Percentiles rank a stretch among this genome's conserved stretches.
These are phyloP conservation scores for Lecanosticta acicola DNA, from an alignment of 2,329 filamentous ascomycete species.

Conservation along the genomic window DNA sequence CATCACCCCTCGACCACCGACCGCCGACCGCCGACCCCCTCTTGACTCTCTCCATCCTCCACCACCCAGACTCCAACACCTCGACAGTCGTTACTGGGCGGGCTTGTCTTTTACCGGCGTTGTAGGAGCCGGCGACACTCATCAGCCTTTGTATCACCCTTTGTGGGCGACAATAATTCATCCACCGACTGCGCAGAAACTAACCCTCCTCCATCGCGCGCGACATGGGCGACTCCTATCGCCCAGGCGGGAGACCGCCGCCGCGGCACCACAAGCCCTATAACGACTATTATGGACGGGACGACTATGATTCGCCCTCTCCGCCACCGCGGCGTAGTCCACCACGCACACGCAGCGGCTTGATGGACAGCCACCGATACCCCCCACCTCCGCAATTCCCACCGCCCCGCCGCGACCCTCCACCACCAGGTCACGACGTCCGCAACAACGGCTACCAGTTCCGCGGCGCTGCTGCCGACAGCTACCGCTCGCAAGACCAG, in stretches of 20 bases:
- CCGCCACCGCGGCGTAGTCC: no score
- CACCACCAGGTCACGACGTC: not conserved
- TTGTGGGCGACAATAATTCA: no score
- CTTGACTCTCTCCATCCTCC: not conserved
- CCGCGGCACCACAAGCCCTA: not conserved
- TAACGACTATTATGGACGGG: not conserved
- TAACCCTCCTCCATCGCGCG: not conserved
- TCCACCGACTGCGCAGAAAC: no score
- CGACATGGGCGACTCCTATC: slow-evolving; percentile 12
- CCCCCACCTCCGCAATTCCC: not conserved
- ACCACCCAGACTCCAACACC: not conserved
- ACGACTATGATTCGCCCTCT: not conserved
- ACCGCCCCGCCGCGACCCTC: slow-evolving; percentile 4
- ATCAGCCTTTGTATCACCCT: not conserved
- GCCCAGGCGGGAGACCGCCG: slow-evolving; percentile 1
- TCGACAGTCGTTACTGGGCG: slow-evolving; percentile 1
- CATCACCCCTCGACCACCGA: not conserved
- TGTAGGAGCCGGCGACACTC: not conserved
- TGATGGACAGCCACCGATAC: not conserved
- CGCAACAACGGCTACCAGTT: slow-evolving; percentile 20
- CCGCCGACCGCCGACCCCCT: not conserved
- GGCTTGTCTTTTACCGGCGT: slow-evolving; percentile 1
- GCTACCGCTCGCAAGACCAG: slow-evolving; percentile 13
- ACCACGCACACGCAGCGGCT: not conserved
- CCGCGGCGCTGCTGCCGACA: slow-evolving; percentile 21